phyloP scores from a whole-genome alignment of 179 eudicot species.

The Silene coronaria region DNA sequence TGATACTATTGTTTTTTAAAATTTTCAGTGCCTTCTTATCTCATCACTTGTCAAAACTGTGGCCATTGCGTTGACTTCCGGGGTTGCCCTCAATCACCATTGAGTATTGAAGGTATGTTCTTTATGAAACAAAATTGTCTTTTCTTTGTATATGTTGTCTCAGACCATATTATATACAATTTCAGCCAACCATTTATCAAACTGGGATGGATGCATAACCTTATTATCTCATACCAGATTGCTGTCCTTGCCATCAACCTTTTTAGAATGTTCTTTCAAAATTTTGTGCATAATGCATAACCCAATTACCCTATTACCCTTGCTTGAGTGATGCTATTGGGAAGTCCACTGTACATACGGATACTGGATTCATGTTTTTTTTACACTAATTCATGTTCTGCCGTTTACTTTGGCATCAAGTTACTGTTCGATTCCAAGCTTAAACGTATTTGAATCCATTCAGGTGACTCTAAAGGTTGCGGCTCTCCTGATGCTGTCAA shows the following conservation, averaged over 20 bases:
- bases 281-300: too few species aligned
- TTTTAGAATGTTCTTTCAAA: too few species aligned
- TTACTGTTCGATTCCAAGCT: background rate
- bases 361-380: too few species aligned
- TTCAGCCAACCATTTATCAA: background rate
- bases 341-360: too few species aligned
- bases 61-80: constrained; percentile 95
- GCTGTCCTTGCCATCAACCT: background rate
- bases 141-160: background rate
- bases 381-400: too few species aligned
- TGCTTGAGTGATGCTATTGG: too few species aligned
- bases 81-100: constrained; percentile 91
- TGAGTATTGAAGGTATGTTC: constrained; percentile 68
- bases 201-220: background rate
- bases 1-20: constrained; percentile 17
- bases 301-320: too few species aligned
- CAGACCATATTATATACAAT: background rate
- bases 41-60: constrained; percentile 75
- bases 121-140: background rate
- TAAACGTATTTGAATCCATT: background rate
- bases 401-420: too few species aligned
- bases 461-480: constrained; percentile 68
- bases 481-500: constrained; percentile 80
- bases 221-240: too few species aligned
- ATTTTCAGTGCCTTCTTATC: constrained; percentile 75